Conservation (phyloP, 495 filamentous ascomycete species). For the Talaromyces liani region DNA sequence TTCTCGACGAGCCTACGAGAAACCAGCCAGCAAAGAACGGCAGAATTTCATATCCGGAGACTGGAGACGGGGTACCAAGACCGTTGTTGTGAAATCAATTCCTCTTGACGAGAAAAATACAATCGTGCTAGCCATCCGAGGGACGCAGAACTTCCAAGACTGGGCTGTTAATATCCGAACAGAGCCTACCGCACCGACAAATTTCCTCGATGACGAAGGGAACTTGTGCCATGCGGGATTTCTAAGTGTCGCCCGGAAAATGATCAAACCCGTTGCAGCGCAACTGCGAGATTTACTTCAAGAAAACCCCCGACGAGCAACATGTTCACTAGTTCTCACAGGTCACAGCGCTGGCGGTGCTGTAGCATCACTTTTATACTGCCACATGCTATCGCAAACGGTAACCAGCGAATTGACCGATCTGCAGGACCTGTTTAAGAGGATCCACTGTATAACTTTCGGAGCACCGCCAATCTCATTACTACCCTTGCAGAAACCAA, state of each 20-base stretch:
- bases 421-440: constrained; percentile 59
- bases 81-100: constrained; percentile 74
- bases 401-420: constrained; percentile 57
- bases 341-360: constrained; percentile 81
- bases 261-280: constrained; percentile 63
- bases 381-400: constrained; percentile 60
- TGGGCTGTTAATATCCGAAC: constrained; percentile 74
- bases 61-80: constrained; percentile 66
- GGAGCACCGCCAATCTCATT: constrained; percentile 71
- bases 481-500: constrained; percentile 55
- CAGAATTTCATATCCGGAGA: constrained; percentile 61
- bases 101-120: constrained; percentile 68
- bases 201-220: constrained; percentile 66
- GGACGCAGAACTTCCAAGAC: constrained; percentile 71
- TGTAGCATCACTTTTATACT: constrained; percentile 67
- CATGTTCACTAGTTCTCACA: constrained; percentile 68
- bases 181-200: constrained; percentile 50
- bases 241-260: constrained; percentile 63
- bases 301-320: constrained; percentile 58
- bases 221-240: constrained; percentile 78
- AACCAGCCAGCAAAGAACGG: constrained; percentile 48
- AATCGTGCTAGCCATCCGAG: constrained; percentile 74
- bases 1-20: constrained; percentile 62
- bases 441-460: constrained; percentile 76
- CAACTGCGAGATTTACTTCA: constrained; percentile 58